Base-by-base conservation (phyloP, 139 green algal genomes). In the Tetraselmis striata region DNA sequence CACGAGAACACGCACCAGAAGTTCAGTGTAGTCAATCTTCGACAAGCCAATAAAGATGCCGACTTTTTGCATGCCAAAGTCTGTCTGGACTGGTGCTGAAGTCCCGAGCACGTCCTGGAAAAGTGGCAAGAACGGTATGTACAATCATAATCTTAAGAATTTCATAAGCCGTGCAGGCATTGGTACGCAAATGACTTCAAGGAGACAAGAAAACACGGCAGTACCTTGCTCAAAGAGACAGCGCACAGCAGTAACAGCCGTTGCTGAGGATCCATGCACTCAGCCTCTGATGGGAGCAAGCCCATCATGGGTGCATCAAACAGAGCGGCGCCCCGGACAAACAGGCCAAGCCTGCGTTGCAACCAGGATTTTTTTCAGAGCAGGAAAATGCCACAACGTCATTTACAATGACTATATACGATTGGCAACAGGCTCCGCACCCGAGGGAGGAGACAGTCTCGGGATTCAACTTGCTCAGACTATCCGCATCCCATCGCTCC, bases 241-340 rank as follows among this genome's bases (percentile, higher is more conserved):
- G 45, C 45, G 45, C 45, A 67, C 18, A 67, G 81, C 77, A 96
- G 87, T 59, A 97, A 84, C 32, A 96, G 78, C 0, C 93, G 88
- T 87, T 97, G 93, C 84, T 97, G 93, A 1, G 93, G 89, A 81
- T 97, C 93, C 89, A 97, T 94, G 1, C 89, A 83, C 28, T 86
- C 82, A 0, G 92, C 87, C 79, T 97, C 93, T 0, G 86, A 81
- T 0, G 79, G 78, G 0, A 83, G 82, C 59, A 97, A 82, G 5
- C 89, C 90, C 87, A 94, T 94, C 23, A 88, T 28, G 28, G 31
- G 1, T 0, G 81, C 30, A 82, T 92, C 89, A 83, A 92, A 92
- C 0, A 84, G 5, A 22, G 77, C 79, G 23, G 84, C 1, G 25
- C 29, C 29, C 1, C 76, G 30, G 59, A 93, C 90, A 82, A 95